These are phyloP conservation scores for Urochloa ruziziensis DNA, from an alignment of 176 grass and related monocot genomes.

Conservation along the genomic window DNA sequence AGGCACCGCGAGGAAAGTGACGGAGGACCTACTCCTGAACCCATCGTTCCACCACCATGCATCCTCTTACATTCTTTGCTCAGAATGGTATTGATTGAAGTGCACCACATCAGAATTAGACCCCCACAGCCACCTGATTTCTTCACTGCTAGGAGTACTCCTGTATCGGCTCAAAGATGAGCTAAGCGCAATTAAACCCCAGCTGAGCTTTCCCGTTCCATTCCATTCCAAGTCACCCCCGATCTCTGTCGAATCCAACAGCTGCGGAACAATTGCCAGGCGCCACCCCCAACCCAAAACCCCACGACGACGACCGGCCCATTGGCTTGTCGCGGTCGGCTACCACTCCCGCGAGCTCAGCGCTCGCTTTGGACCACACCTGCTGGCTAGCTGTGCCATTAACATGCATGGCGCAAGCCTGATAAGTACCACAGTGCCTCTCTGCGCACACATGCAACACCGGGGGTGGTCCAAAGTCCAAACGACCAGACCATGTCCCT, in stretches of 20 bases:
- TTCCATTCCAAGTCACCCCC: neutral
- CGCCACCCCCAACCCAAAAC: too few relatives aligned
- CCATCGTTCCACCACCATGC: too few relatives aligned
- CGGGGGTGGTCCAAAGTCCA: neutral
- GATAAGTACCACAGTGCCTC: slow-evolving; percentile 14
- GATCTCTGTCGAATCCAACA: slow-evolving; percentile 8
- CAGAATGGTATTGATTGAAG: neutral
- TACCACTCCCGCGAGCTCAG: neutral
- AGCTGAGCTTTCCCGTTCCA: too few relatives aligned
- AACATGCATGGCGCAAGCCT: slow-evolving; percentile 3
- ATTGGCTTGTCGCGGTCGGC: slow-evolving; percentile 23
- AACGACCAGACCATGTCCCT: neutral
- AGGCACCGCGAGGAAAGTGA: slow-evolving; percentile 7
- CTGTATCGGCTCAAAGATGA: neutral
- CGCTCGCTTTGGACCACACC: slow-evolving; percentile 8
- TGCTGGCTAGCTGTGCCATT: neutral
- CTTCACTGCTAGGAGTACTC: neutral
- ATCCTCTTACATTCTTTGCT: neutral
- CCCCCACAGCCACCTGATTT: neutral
- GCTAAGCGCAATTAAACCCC: neutral
- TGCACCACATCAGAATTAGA: neutral
- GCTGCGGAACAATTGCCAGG: neutral
- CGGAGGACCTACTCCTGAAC: neutral
- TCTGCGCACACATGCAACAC: slow-evolving; percentile 45
- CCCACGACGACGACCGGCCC: neutral